Conservation (phyloP, 345 rosid species). For the Bretschneidera sinensis region DNA sequence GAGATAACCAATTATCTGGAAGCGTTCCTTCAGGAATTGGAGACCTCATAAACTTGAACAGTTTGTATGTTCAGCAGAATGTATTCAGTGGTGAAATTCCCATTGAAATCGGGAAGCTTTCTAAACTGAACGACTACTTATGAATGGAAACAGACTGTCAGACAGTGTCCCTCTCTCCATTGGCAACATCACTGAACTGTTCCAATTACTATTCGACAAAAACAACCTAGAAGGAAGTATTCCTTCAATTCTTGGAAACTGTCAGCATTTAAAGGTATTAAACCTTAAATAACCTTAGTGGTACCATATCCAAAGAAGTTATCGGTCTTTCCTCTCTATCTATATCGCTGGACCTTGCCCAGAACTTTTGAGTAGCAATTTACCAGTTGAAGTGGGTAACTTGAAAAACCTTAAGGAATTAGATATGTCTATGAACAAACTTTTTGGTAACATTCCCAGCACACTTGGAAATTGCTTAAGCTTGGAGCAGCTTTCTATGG, state of each 20-base stretch:
- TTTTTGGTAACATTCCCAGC: conserved; percentile 17
- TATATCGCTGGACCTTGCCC: not conserved
- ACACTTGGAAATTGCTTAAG: conserved; percentile 13
- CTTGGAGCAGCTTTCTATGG: conserved; percentile 7
- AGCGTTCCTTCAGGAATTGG: conserved; percentile 16
- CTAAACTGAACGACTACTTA: not conserved
- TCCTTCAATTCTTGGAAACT: conserved; percentile 15
- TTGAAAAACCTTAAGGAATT: conserved; percentile 2
- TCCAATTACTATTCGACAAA: not conserved
- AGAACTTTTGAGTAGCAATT: conserved; percentile 6
- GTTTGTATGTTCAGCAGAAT: not conserved
- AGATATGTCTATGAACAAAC: conserved; percentile 12
- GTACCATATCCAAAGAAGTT: conserved; percentile 13
- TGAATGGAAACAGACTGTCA: conserved; percentile 5
- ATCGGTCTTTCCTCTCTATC: conserved; percentile 1
- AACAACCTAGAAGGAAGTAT: conserved; percentile 24
- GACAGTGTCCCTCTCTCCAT: conserved; percentile 9
- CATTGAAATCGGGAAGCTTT: conserved; percentile 12
- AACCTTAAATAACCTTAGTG: conserved; percentile 12
- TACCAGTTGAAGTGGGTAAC: conserved; percentile 7
- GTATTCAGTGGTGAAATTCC: conserved; percentile 16
- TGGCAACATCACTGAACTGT: conserved; percentile 12
- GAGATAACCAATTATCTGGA: conserved; percentile 1
- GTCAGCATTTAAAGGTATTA: not conserved
- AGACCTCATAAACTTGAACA: conserved; percentile 10